Conservation (phyloP, 768 basidiomycete species). For the Tephrocybe sp. region DNA sequence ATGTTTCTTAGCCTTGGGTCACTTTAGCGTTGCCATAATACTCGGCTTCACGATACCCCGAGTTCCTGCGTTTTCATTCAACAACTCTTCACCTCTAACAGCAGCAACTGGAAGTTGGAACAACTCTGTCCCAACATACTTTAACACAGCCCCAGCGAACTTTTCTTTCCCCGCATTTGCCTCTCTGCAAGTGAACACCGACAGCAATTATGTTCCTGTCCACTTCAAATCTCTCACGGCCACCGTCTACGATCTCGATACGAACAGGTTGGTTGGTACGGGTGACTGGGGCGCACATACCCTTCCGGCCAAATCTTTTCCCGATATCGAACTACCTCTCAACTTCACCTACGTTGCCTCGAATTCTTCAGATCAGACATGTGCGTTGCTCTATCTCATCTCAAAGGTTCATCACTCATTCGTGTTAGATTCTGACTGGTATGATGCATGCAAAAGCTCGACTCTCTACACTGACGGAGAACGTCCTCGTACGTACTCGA, state of each 20-base stretch:
- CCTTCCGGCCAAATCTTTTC: conserved; percentile 65
- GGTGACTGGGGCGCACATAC: conserved; percentile 62
- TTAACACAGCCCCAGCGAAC: conserved; percentile 81
- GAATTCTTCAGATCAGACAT: conserved; percentile 83
- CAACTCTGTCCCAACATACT: conserved; percentile 54
- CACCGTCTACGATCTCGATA: conserved; percentile 67
- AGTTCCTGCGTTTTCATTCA: conserved; percentile 72
- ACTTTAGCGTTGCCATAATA: conserved; percentile 58
- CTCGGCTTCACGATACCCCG: conserved; percentile 84
- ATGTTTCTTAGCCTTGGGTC: conserved; percentile 7
- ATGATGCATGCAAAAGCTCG: conserved; percentile 72
- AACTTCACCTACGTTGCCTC: conserved; percentile 81
- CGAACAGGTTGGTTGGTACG: conserved; percentile 60
- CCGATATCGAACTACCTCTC: conserved; percentile 70
- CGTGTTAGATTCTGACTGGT: conserved; percentile 66
- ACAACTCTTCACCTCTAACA: conserved; percentile 53
- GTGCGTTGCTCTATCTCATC: conserved; percentile 35
- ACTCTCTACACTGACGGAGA: conserved; percentile 46
- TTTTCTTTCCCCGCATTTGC: conserved; percentile 85
- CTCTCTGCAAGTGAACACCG: conserved; percentile 75
- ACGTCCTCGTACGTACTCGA: conserved; percentile 55
- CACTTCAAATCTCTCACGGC: conserved; percentile 70
- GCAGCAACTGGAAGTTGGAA: conserved; percentile 62
- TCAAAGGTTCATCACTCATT: background rate
- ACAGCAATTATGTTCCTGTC: conserved; percentile 73